These are phyloP conservation scores for Dryadomyces quercus-mongolicae DNA, from an alignment of 2,329 filamentous ascomycete genomes.

Conservation along the genomic window DNA sequence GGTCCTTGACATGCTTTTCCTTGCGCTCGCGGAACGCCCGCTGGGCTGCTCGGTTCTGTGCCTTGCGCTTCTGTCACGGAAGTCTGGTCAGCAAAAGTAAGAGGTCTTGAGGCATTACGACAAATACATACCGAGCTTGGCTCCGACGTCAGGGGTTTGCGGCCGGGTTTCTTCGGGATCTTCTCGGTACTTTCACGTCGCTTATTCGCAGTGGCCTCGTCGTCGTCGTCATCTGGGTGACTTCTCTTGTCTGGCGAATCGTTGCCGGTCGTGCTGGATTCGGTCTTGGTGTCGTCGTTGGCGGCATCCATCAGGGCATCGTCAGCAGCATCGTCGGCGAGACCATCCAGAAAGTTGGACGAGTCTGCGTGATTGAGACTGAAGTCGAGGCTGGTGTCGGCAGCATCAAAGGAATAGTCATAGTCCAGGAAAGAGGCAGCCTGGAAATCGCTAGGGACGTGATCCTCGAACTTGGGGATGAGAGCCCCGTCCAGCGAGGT, in stretches of 20 bases:
- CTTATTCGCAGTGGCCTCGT: constrained; percentile 42
- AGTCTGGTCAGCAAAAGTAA: not conserved
- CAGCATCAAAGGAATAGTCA: constrained; percentile 59
- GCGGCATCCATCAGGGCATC: constrained; percentile 26
- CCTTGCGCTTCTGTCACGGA: constrained; percentile 69
- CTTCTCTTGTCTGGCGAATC: constrained; percentile 59
- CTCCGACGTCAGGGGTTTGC: constrained; percentile 91
- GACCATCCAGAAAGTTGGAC: constrained; percentile 47
- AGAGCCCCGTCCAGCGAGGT: constrained; percentile 38
- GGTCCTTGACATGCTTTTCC: constrained; percentile 77
- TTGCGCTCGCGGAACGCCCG: constrained; percentile 90
- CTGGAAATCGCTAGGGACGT: constrained; percentile 38
- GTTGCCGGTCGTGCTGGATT: constrained; percentile 44
- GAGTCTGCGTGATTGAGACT: constrained; percentile 43
- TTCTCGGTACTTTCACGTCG: constrained; percentile 76
- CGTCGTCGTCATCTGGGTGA: constrained; percentile 58
- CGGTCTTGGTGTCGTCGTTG: constrained; percentile 16
- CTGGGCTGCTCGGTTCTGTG: constrained; percentile 86
- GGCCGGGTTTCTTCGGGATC: constrained; percentile 84
- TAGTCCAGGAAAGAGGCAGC: constrained; percentile 80
- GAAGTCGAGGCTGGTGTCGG: constrained; percentile 64
- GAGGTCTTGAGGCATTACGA: not conserved
- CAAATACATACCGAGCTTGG: constrained; percentile 72
- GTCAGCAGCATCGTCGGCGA: constrained; percentile 14
- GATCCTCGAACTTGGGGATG: constrained; percentile 27